These are phyloP conservation scores for Clavariopsis aquatica DNA, from an alignment of 495 filamentous ascomycete genomes.

Conservation along the genomic window DNA sequence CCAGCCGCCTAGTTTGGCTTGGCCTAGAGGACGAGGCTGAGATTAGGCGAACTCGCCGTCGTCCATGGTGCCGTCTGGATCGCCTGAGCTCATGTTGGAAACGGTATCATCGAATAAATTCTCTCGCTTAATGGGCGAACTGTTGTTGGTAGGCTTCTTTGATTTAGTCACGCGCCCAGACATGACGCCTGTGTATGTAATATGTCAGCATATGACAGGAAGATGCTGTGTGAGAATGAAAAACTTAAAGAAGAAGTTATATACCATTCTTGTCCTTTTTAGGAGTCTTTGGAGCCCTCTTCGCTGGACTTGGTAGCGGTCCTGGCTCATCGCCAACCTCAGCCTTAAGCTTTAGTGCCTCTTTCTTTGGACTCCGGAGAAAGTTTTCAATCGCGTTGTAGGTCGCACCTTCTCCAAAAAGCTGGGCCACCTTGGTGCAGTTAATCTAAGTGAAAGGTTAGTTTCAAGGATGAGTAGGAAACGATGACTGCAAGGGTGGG, in stretches of 20 bases:
- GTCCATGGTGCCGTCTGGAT: constrained; percentile 2
- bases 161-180: constrained; percentile 26
- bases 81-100: not conserved
- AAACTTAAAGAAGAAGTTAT: not conserved
- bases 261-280: not conserved
- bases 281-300: not conserved
- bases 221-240: not conserved
- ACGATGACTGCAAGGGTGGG: too few relatives aligned
- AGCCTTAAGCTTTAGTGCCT: constrained; percentile 23
- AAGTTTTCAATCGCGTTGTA: constrained; percentile 33
- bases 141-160: not conserved
- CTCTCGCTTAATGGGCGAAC: constrained; percentile 13
- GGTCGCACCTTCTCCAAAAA: constrained; percentile 31
- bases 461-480: not conserved
- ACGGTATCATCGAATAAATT: not conserved
- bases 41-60: not conserved
- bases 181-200: constrained; percentile 13
- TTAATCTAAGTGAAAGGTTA: constrained; percentile 28
- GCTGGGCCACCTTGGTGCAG: constrained; percentile 24
- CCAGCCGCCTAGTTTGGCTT: not conserved
- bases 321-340: not conserved
- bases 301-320: constrained; percentile 4
- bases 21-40: not conserved
- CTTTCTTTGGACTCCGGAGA: constrained; percentile 22
- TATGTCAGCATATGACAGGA: not conserved